Conservation (phyloP, 75 land plant genomes). For the Sequoiadendron giganteum region DNA sequence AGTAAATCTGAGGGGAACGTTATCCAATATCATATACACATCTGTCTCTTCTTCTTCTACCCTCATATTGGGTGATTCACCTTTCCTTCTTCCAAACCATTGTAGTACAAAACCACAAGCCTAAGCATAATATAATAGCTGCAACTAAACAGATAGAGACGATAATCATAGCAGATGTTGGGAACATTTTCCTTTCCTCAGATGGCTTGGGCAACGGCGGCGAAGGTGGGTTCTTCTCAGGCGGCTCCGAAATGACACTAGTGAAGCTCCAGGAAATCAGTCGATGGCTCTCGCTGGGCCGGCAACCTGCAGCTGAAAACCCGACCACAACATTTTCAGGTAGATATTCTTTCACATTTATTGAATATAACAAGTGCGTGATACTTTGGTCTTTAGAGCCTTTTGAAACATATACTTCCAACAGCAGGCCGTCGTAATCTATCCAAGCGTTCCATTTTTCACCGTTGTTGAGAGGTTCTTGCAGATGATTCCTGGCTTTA, state of each 20-base stretch:
- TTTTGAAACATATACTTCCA: conserved; percentile 1
- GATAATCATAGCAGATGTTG: too few species aligned
- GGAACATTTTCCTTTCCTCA: too few species aligned
- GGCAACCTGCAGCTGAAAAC: background rate
- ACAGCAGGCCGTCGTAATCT: conserved; percentile 16
- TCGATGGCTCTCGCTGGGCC: background rate
- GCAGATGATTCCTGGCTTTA: background rate
- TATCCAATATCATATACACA: too few species aligned
- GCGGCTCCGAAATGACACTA: background rate
- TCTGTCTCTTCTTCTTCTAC: too few species aligned
- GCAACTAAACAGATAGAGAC: too few species aligned
- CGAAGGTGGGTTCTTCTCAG: background rate
- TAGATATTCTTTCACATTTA: background rate
- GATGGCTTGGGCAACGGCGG: background rate
- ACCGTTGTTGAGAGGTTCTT: background rate
- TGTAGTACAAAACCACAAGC: too few species aligned
- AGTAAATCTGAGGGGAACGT: conserved; percentile 1
- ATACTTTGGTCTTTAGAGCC: background rate
- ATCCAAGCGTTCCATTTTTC: conserved; percentile 14
- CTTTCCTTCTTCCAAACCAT: too few species aligned
- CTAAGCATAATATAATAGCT: too few species aligned
- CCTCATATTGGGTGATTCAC: too few species aligned
- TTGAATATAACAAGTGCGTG: background rate
- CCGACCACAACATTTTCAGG: background rate
- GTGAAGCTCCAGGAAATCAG: background rate